These are phyloP conservation scores for Cystobasidiaceae sp. DNA, from an alignment of 1,284 basidiomycete species.

Conservation along the genomic window DNA sequence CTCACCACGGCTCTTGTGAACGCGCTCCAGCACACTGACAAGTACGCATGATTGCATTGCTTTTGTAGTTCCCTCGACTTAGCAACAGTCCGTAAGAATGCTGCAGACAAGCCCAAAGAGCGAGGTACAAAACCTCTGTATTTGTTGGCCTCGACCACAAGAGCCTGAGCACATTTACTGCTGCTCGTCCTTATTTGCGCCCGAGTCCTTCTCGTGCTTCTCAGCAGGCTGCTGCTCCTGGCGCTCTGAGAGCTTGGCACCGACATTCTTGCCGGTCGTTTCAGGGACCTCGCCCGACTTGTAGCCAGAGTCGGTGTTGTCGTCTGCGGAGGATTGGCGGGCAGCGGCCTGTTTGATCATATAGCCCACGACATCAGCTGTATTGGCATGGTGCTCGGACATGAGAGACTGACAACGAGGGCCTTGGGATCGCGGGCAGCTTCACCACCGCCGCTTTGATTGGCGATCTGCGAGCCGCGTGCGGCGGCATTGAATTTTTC, in stretches of 20 bases:
- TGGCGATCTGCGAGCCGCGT: conserved; percentile 18
- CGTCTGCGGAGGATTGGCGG: background rate
- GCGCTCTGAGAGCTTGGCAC: background rate
- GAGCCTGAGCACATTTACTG: background rate
- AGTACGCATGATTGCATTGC: no score
- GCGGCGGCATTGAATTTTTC: background rate
- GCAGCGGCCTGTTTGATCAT: conserved; percentile 3
- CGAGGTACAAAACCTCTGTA: no score
- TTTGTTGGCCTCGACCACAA: no score
- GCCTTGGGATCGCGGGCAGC: conserved; percentile 20
- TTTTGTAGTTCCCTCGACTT: no score
- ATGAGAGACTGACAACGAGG: conserved; percentile 6
- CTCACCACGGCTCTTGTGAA: no score
- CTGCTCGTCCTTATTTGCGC: conserved; percentile 12
- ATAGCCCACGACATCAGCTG: no score
- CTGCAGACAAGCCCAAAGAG: no score
- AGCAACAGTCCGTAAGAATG: no score
- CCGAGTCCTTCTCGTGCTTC: background rate
- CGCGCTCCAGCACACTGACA: no score
- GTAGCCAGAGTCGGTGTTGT: background rate
- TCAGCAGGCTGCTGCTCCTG: background rate
- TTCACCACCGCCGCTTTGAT: conserved; percentile 22
- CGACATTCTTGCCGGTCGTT: background rate
- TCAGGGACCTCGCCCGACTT: background rate
- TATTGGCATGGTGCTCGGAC: no score